These are phyloP conservation scores for Babesia bovis DNA, from an alignment of 169 alveolate genomes.

Conservation along the genomic window DNA sequence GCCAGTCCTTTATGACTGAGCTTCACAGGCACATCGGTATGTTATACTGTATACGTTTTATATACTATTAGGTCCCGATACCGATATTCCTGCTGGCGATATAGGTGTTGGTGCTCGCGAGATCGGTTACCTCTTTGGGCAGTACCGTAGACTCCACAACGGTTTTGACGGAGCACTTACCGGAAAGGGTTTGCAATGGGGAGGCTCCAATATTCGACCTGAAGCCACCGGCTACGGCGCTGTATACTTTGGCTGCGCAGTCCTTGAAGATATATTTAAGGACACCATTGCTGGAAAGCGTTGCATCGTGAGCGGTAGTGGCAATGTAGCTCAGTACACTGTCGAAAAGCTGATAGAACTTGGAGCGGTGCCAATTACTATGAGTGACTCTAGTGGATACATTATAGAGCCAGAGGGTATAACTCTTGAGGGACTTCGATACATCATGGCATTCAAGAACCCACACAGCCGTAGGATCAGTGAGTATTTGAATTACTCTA, in stretches of 20 bases:
- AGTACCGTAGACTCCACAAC: conserved; percentile 75
- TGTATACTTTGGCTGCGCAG: conserved; percentile 79
- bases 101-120: conserved; percentile 87
- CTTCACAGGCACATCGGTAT: conserved; percentile 72
- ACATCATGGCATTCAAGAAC: conserved; percentile 68
- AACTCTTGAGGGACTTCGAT: conserved; percentile 64
- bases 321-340: conserved; percentile 84
- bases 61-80: conserved; percentile 66
- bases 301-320: conserved; percentile 83
- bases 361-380: conserved; percentile 80
- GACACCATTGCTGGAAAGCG: conserved; percentile 68
- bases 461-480: conserved; percentile 61
- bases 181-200: conserved; percentile 83
- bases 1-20: conserved; percentile 81
- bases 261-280: conserved; percentile 49
- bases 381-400: conserved; percentile 79
- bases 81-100: conserved; percentile 89
- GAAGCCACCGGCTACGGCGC: conserved; percentile 89
- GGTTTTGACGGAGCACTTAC: conserved; percentile 80
- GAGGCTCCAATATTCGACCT: conserved; percentile 82
- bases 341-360: conserved; percentile 78
- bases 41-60: not conserved
- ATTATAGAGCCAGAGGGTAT: conserved; percentile 76
- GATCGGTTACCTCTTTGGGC: conserved; percentile 85
- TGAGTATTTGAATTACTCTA: conserved; percentile 62